phyloP scores from a whole-genome alignment of 306 rosid genomes.

The Gastrolobium villosum region DNA sequence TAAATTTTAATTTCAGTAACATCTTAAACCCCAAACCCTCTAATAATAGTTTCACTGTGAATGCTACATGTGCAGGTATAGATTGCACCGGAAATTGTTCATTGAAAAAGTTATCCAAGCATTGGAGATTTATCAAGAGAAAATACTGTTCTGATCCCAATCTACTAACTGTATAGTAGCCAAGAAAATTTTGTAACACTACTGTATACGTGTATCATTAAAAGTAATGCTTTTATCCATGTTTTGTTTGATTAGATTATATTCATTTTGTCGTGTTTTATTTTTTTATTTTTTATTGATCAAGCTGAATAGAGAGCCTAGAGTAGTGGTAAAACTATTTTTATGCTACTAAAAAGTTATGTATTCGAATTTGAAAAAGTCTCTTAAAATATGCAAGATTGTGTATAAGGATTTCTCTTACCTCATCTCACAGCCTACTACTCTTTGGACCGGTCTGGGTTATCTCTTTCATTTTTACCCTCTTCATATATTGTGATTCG shows the following conservation, averaged over 20 bases:
- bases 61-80: conserved; percentile 69
- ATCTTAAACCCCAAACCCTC: conserved; percentile 22
- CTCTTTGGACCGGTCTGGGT: too few relatives aligned
- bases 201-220: neutral
- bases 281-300: neutral
- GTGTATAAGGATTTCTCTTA: too few relatives aligned
- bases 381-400: too few relatives aligned
- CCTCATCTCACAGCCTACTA: too few relatives aligned
- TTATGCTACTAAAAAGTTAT: too few relatives aligned
- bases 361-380: too few relatives aligned
- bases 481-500: too few relatives aligned
- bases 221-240: conserved; percentile 23
- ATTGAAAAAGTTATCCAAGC: conserved; percentile 78
- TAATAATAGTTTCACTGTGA: conserved; percentile 20
- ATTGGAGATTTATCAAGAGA: conserved; percentile 81
- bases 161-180: conserved; percentile 34
- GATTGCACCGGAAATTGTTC: conserved; percentile 83
- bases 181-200: conserved; percentile 51
- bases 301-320: neutral
- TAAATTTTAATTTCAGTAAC: conserved; percentile 13
- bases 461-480: too few relatives aligned
- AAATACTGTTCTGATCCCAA: conserved; percentile 65
- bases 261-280: conserved; percentile 1
- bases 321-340: too few relatives aligned
- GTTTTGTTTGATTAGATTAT: conserved; percentile 18